Base-by-base conservation (phyloP, 176 grass and related monocot species). In the Rhipidocladum racemiflorum region DNA sequence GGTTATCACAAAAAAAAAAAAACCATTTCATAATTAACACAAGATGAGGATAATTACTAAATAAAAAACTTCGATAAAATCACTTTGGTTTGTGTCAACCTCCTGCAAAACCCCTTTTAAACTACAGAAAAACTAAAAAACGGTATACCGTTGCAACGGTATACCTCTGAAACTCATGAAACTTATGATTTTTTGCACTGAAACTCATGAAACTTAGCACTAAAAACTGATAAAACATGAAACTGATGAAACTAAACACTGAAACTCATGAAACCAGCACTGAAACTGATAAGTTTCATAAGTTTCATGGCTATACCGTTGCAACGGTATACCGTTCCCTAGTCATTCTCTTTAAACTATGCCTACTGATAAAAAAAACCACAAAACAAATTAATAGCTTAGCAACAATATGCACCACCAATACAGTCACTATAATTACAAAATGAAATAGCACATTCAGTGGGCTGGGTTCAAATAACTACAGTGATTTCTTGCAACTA, bases 401-500 rank as follows among this genome's bases (percentile, higher is more conserved):
- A 40, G 30, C 13, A 68, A 80, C 62, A 68, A 80, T 79, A 18
- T 25, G 18, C 20, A 38, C 45, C 48, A 81, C 49, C 4, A 0
- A 69, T 69, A 15, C 39, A 78, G 6, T n/a, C 23, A 78, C 13
- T 78, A 65, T 21, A 71, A 10, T 21, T 42, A 71, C n/a, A 30
- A 81, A 38, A 24, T 73, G 40, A 73, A 13, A 50, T 27, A 32
- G 21, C 51, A 21, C 15, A 38, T 63, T 61, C 40, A 1, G 11
- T 65, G 4, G 60, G 34, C 23, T 54, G 59, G 81, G 21, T 57
- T 81, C 44, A 76, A 70, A 55, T 24, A 17, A 70, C 23, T 75
- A 27, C 9, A 65, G 11, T 9, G 8, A 32, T 40, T 79, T 79
- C n/a, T 69, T 65, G 29, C 18, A 32, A 4, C 56, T 48, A 59